These are phyloP conservation scores for Lichtheimia corymbifera DNA, from an alignment of 371 early-diverging fungal genomes.

Conservation along the genomic window DNA sequence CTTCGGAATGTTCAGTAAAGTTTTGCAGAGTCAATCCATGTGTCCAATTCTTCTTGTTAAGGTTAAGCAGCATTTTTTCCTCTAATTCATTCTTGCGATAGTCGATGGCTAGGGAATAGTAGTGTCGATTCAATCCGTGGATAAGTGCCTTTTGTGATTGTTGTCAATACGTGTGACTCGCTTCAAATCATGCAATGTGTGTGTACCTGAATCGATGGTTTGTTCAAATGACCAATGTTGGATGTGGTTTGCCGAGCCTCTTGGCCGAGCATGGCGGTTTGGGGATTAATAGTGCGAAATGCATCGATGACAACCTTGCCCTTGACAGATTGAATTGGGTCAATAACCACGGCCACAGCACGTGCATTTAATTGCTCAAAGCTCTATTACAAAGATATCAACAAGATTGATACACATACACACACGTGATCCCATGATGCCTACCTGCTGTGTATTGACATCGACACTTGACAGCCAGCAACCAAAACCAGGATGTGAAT, in stretches of 20 bases:
- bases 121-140: constrained; percentile 99
- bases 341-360: constrained; percentile 99
- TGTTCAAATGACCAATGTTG: constrained; percentile 99
- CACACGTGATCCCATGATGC: neutral
- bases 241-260: constrained; percentile 99
- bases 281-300: constrained; percentile 97
- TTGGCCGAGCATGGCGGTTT: constrained; percentile 85
- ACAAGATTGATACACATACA: neutral
- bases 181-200: too few relatives aligned
- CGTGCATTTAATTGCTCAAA: constrained; percentile 97
- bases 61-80: constrained; percentile 98
- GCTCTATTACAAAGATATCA: constrained; percentile 48
- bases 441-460: constrained; percentile 98
- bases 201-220: constrained; percentile 89
- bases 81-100: constrained; percentile 99
- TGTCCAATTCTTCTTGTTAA: constrained; percentile 99
- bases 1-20: constrained; percentile 77
- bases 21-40: constrained; percentile 91
- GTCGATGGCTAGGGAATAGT: constrained; percentile 99
- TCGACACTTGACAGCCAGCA: constrained; percentile 99
- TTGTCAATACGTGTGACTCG: neutral
- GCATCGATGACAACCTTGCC: constrained; percentile 99
- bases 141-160: constrained; percentile 68
- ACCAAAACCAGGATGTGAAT: constrained; percentile 99
- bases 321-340: constrained; percentile 99